A percentile compares a stretch with the other conserved stretches of the same genome.
These are phyloP conservation scores for Platanus orientalis DNA, from an alignment of 164 flowering plant genomes.

Conservation along the genomic window DNA sequence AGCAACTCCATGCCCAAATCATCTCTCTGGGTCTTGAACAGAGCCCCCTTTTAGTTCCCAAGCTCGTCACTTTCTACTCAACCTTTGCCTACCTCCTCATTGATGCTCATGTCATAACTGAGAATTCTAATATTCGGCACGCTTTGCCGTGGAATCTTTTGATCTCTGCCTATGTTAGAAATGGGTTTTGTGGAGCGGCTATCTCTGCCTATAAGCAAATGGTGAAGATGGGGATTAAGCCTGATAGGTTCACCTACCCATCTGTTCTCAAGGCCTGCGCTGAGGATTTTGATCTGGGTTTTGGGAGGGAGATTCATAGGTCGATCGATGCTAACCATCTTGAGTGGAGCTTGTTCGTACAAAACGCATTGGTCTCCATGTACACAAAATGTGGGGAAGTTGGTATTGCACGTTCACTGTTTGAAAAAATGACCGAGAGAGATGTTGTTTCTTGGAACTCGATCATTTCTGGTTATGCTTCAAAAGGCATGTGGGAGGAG, in stretches of 20 bases:
- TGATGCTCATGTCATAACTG: constrained; percentile 3
- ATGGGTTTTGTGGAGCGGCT: constrained; percentile 18
- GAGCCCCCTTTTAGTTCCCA: constrained; percentile 1
- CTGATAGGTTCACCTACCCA: constrained; percentile 56
- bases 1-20: constrained; percentile 5
- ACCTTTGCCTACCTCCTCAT: background rate
- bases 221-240: constrained; percentile 35
- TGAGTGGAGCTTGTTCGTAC: constrained; percentile 41
- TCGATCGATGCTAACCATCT: constrained; percentile 19
- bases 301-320: constrained; percentile 44
- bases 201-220: constrained; percentile 35
- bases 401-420: constrained; percentile 32
- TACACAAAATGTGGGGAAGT: constrained; percentile 48
- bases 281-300: constrained; percentile 29
- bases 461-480: constrained; percentile 47
- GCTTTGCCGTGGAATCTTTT: constrained; percentile 7
- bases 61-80: constrained; percentile 2
- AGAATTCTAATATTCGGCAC: background rate
- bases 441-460: constrained; percentile 59
- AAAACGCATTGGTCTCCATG: constrained; percentile 53
- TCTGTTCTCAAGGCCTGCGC: constrained; percentile 66
- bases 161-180: constrained; percentile 4
- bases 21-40: constrained; percentile 5
- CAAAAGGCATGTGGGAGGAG: constrained; percentile 41
- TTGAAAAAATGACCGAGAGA: constrained; percentile 45